Base-by-base conservation (phyloP, 1,139 yeast genomes). In the Candida sp. region DNA sequence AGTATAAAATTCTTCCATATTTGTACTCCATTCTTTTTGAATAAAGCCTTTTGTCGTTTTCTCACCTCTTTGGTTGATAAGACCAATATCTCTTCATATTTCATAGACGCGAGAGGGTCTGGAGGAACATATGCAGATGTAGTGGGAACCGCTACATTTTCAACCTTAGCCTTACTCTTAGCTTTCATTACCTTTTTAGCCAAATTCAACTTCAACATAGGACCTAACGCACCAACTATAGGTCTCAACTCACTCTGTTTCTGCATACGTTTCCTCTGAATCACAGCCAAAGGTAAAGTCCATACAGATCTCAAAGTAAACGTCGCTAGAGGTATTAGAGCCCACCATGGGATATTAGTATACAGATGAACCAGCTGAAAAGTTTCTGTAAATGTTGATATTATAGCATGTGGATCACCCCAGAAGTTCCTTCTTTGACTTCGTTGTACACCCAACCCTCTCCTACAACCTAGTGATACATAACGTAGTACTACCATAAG, bases 301-400 rank as follows among this genome's bases (percentile, higher is more conserved):
- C 87, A 71, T 3, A 72, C 54, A 0, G 86, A 58, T 51, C 97
- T 73, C 23, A 90, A 60, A 0, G 81, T 66, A 29, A 89, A 61
- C 0, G 97, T 88, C 0, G 88, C 66, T 19, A 82, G 36, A 0
- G 98, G 98, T 7, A 91, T 84, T 35, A 90, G 64, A 0, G 79
- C 79, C 75, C 89, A 82, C 97, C 97, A 91, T 8, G 96, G 88
- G 5, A 89, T 56, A 1, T 88, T 87, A 0, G 86, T 63, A 15
- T 59, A 52, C 8, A 73, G 64, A 58, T 85, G 91, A 1, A 79
- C 45, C 0, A 70, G 49, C 45, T 77, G 78, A 12, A 82, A 54
- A 1, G 75, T 53, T 23, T 68, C 70, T 1, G 82, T 75, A 43
- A 75, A 50, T 0, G 68, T 49, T 11, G 53, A 50, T 12, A 69